A percentile compares a stretch with the other conserved stretches of the same genome.
Conservation (phyloP, 2,329 filamentous ascomycete genomes). For the Thermothelomyces thermophilus region DNA sequence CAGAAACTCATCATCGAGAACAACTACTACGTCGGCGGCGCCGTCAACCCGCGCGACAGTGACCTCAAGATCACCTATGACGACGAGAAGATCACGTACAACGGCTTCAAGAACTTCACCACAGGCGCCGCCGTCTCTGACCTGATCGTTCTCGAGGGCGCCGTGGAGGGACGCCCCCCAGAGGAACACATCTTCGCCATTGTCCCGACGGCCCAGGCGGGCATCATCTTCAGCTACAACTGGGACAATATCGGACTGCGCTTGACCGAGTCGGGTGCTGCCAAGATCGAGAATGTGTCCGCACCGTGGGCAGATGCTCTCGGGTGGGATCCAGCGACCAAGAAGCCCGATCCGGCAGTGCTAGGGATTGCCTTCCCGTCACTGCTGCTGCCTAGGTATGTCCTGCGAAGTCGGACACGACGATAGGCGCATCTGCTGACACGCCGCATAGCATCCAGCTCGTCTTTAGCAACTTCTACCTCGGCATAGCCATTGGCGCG, state of each 20-base stretch:
- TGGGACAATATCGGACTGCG: slow-evolving; percentile 61
- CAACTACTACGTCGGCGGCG: slow-evolving; percentile 60
- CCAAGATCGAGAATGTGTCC: slow-evolving; percentile 51
- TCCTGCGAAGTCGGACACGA: background rate
- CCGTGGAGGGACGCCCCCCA: slow-evolving; percentile 43
- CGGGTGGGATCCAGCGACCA: slow-evolving; percentile 49
- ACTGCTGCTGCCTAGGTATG: slow-evolving; percentile 52
- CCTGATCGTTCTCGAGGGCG: slow-evolving; percentile 58
- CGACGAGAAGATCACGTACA: slow-evolving; percentile 51
- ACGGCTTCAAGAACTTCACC: slow-evolving; percentile 60
- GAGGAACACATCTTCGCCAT: slow-evolving; percentile 57
- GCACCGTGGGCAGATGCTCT: slow-evolving; percentile 56
- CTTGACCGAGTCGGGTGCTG: slow-evolving; percentile 57
- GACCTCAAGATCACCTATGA: slow-evolving; percentile 51
- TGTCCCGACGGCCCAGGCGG: slow-evolving; percentile 50
- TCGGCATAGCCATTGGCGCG: slow-evolving; percentile 56
- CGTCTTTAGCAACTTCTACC: slow-evolving; percentile 60
- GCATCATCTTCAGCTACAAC: slow-evolving; percentile 53
- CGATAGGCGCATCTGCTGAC: background rate
- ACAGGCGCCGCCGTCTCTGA: slow-evolving; percentile 62
- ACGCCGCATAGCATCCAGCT: slow-evolving; percentile 47
- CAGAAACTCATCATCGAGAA: slow-evolving; percentile 54
- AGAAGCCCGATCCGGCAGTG: slow-evolving; percentile 43
- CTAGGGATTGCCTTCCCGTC: slow-evolving; percentile 49
- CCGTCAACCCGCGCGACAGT: slow-evolving; percentile 59